Evolutionary conservation across 305 asterid species (phyloP).

Genomic region (Euphrasia arctica): DNA sequence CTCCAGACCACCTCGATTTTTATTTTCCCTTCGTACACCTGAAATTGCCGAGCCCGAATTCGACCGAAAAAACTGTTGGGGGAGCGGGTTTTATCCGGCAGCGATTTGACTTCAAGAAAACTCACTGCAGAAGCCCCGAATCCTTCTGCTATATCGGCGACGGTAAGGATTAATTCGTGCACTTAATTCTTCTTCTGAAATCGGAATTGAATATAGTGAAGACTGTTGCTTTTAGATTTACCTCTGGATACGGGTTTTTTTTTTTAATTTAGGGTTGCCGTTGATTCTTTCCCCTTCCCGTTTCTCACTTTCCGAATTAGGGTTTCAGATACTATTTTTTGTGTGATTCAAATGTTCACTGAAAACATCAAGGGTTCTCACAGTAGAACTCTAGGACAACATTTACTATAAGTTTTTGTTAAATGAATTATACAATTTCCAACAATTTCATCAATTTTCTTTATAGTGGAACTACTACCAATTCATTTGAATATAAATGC

Average conservation of each 20-base stretch:
- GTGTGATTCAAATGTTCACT: constrained; percentile 13
- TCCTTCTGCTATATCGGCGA: constrained; percentile 17
- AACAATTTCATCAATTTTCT: too few relatives aligned
- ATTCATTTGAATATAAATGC: neutral
- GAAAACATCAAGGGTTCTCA: constrained; percentile 1
- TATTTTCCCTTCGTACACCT: neutral
- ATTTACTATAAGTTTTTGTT: too few relatives aligned
- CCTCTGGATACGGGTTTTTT: constrained; percentile 8
- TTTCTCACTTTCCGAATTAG: constrained; percentile 24
- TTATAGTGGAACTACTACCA: too few relatives aligned
- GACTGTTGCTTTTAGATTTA: constrained; percentile 1
- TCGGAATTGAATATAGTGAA: constrained; percentile 4
- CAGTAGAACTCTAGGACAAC: neutral
- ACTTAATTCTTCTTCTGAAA: constrained; percentile 6
- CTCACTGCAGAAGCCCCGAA: constrained; percentile 25
- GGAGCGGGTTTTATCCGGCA: constrained; percentile 27
- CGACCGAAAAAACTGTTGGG: constrained; percentile 14
- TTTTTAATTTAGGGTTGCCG: constrained; percentile 22
- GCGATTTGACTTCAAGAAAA: constrained; percentile 27
- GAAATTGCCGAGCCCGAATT: constrained; percentile 10
- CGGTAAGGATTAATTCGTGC: constrained; percentile 19
- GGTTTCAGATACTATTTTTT: constrained; percentile 25
- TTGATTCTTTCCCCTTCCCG: neutral
- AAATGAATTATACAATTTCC: too few relatives aligned
- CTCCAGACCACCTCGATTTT: constrained; percentile 33